Evolutionary conservation across 108 stramenopile species (phyloP).

Genomic region (Conticribra guillardii): DNA sequence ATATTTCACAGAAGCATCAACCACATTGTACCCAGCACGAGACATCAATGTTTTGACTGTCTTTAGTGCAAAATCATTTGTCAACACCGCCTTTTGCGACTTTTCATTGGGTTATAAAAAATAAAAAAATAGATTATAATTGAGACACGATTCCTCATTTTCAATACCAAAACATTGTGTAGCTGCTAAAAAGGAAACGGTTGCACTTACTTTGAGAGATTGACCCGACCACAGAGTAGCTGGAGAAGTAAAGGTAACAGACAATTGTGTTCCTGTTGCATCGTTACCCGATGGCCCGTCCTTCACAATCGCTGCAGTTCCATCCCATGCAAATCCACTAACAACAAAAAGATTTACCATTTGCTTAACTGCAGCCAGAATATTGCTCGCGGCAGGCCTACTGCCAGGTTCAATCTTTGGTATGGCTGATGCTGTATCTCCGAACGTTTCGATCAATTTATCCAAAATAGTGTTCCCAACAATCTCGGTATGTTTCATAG

Average conservation of each 20-base stretch:
- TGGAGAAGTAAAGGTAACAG: constrained; percentile 61
- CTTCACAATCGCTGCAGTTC: constrained; percentile 45
- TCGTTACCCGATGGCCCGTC: constrained; percentile 3
- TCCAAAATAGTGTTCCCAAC: constrained; percentile 73
- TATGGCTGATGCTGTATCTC: constrained; percentile 58
- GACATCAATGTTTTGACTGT: constrained; percentile 50
- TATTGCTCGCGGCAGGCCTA: constrained; percentile 46
- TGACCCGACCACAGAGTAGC: constrained; percentile 83
- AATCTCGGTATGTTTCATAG: constrained; percentile 46
- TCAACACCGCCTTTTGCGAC: constrained; percentile 27
- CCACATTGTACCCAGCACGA: constrained; percentile 57
- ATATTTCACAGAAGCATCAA: constrained; percentile 64
- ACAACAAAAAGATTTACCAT: constrained; percentile 75
- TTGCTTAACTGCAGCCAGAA: constrained; percentile 60
- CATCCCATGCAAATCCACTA: constrained; percentile 80
- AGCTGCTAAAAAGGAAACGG: constrained; percentile 35
- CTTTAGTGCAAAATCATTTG: constrained; percentile 59
- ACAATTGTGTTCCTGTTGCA: constrained; percentile 51
- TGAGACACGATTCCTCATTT: too few species aligned
- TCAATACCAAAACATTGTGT: constrained; percentile 12
- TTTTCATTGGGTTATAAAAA: background rate
- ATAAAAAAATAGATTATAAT: background rate
- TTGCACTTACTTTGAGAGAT: constrained; percentile 49
- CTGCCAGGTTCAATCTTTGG: constrained; percentile 53
- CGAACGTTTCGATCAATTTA: constrained; percentile 67